A percentile compares a stretch with the other conserved stretches of the same genome.
Evolutionary conservation across 2,329 filamentous ascomycete species (phyloP).

Genomic region (Colletotrichum salicis): DNA sequence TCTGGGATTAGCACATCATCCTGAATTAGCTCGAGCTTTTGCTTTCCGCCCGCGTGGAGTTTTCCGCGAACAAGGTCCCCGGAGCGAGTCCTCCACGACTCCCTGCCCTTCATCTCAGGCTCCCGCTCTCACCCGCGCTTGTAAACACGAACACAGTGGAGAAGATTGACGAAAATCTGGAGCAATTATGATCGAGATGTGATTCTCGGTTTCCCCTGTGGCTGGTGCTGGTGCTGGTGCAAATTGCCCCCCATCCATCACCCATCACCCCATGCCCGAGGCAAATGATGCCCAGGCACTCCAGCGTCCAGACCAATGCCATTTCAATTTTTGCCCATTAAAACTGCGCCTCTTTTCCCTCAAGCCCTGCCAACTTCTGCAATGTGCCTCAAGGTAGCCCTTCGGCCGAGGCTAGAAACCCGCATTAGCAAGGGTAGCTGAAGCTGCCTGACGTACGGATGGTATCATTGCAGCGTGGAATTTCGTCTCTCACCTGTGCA

Average conservation of each 20-base stretch:
- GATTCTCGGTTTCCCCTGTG: background rate
- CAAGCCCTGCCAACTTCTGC: conserved; percentile 29
- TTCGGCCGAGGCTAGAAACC: background rate
- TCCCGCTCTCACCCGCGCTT: background rate
- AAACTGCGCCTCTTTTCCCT: conserved; percentile 26
- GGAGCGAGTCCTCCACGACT: conserved; percentile 20
- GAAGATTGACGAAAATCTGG: background rate
- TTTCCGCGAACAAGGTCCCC: background rate
- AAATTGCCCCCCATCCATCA: no score
- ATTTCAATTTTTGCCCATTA: background rate
- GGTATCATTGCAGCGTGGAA: conserved; percentile 14
- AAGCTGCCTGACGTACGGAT: conserved; percentile 17
- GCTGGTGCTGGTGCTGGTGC: no score
- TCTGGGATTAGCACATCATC: conserved; percentile 15
- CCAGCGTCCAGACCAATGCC: no score
- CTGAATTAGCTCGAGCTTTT: background rate
- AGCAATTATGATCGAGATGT: conserved; percentile 5
- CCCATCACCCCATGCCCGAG: background rate
- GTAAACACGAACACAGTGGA: background rate
- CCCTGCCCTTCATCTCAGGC: background rate
- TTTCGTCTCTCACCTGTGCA: background rate
- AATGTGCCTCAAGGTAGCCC: background rate
- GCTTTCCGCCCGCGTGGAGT: background rate
- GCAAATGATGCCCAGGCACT: background rate
- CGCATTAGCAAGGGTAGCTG: background rate